These are phyloP conservation scores for Rhizoctonia solani DNA, from an alignment of 1,284 basidiomycete species.

Conservation along the genomic window DNA sequence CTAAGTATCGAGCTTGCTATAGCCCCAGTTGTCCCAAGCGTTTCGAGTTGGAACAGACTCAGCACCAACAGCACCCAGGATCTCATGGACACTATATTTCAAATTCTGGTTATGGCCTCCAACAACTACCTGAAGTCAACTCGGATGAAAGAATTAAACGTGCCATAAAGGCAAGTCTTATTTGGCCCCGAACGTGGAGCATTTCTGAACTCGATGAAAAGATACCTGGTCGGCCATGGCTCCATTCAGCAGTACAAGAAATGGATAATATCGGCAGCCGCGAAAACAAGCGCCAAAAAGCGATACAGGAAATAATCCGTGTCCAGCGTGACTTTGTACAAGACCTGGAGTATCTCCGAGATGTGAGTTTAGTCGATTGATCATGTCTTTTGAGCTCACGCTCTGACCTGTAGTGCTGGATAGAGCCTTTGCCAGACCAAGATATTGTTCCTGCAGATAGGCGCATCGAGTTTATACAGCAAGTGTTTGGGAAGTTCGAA, in stretches of 20 bases:
- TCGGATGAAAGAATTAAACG: conserved; percentile 82
- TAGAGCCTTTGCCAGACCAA: conserved; percentile 74
- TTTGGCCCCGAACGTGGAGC: conserved; percentile 43
- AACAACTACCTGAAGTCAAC: no score
- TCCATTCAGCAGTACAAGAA: conserved; percentile 93
- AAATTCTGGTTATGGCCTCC: not conserved
- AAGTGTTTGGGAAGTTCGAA: conserved; percentile 98
- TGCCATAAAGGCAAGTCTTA: conserved; percentile 54
- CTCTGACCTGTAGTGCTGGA: conserved; percentile 72
- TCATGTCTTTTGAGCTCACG: not conserved
- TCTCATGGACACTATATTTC: not conserved
- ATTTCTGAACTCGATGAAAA: conserved; percentile 44
- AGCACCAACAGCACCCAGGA: conserved; percentile 56
- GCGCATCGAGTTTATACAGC: conserved; percentile 85
- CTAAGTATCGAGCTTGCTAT: conserved; percentile 90
- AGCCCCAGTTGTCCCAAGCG: conserved; percentile 94
- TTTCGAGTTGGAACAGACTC: conserved; percentile 94
- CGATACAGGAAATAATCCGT: conserved; percentile 98
- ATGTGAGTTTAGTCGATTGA: conserved; percentile 54
- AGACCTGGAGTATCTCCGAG: conserved; percentile 97
- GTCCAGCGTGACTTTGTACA: conserved; percentile 98
- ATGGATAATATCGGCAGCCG: conserved; percentile 88
- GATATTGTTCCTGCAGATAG: conserved; percentile 80
- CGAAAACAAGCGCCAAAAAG: conserved; percentile 97
- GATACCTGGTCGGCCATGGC: conserved; percentile 96